phyloP scores from a whole-genome alignment of 1,284 basidiomycete genomes.

The Cutaneotrichosporon spelunceum region DNA sequence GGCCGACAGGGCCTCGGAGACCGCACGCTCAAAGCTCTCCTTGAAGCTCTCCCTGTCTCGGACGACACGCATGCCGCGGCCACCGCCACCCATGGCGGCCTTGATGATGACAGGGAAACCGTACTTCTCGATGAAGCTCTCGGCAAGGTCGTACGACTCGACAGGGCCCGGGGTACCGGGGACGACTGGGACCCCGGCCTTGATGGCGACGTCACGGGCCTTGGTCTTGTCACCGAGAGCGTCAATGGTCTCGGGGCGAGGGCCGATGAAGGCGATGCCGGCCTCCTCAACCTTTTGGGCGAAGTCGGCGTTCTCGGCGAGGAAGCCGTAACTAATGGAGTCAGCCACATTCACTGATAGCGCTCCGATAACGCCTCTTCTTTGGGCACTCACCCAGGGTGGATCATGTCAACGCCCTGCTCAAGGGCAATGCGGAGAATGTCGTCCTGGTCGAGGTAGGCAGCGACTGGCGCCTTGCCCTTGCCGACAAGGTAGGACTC shows the following conservation, averaged over 20 bases:
- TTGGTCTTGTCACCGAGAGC: constrained; percentile 98
- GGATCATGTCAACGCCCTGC: constrained; percentile 99
- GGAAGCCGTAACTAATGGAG: constrained; percentile 79
- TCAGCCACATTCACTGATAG: constrained; percentile 1
- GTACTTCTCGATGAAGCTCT: constrained; percentile 85
- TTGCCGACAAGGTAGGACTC: constrained; percentile 98
- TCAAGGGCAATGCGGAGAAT: constrained; percentile 93
- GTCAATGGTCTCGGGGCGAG: constrained; percentile 94
- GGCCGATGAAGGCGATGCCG: constrained; percentile 95
- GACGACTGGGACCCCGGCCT: constrained; percentile 88
- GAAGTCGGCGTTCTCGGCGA: constrained; percentile 94
- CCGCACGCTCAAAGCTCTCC: constrained; percentile 85
- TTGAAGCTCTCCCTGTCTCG: constrained; percentile 88
- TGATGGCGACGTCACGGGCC: constrained; percentile 75
- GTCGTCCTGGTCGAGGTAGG: constrained; percentile 96
- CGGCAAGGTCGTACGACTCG: constrained; percentile 73
- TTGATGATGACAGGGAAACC: constrained; percentile 98
- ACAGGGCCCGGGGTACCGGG: constrained; percentile 97
- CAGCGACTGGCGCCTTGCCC: constrained; percentile 89
- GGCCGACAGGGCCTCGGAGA: constrained; percentile 89
- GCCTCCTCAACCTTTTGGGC: constrained; percentile 96
- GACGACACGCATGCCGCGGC: constrained; percentile 98
- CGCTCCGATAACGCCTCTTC: constrained; percentile 2
- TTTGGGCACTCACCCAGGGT: constrained; percentile 69
- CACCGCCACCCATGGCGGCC: constrained; percentile 97